Evolutionary conservation across 2,329 filamentous ascomycete genomes (phyloP), one percentile per base, ranked within the genome.

Genomic region (Neofusicoccum parvum): DNA sequence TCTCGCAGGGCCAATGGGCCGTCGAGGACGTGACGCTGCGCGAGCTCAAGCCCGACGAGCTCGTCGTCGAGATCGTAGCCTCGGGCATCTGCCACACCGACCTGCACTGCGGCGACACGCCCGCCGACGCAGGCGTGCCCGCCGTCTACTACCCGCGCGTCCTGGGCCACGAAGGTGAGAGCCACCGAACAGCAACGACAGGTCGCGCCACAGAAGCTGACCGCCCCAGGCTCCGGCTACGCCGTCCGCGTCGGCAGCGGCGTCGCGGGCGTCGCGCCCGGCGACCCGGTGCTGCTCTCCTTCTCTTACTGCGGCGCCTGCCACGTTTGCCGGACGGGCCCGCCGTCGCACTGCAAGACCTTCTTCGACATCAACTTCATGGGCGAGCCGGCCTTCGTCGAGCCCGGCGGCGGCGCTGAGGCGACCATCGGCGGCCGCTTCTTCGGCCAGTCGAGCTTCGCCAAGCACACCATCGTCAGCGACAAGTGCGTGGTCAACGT

Each of bases 21-120:
- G 70, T 80, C 68, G 77, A 79, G 58, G 72, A 78, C 20, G 72
- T 79, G 11, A 69, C 65, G 14, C 67, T 78, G 1, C 67, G 77
- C 27, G 66, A 72, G 10, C 70, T 75, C 7, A 68, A 71, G 37
- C 73, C 80, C 1, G 79, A 82, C 27, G 84, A 86, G 70, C 72
- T 85, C 2, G 74, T 85, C 2, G 78, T 86, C 5, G 80, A 85
- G 56, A 82, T 86, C 67, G 76, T 84, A 1, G 82, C 83, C 0
- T 80, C 80, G 0, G 83, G 84, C 0, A 80, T 86, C 63, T 86
- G 84, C 59, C 84, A 86, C 66, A 84, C 83, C 0, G 84, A 86
- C 68, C 71, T 83, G n/a, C 73, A 82, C 48, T 80, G 82, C 66
- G 82, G 80, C 5, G 27, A 65, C 20, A 62, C 48, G n/a, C 36